Percentiles rank a stretch among this genome's conserved stretches.
Evolutionary conservation across 768 basidiomycete species (phyloP).

Genomic region (Mycena sanguinolenta): DNA sequence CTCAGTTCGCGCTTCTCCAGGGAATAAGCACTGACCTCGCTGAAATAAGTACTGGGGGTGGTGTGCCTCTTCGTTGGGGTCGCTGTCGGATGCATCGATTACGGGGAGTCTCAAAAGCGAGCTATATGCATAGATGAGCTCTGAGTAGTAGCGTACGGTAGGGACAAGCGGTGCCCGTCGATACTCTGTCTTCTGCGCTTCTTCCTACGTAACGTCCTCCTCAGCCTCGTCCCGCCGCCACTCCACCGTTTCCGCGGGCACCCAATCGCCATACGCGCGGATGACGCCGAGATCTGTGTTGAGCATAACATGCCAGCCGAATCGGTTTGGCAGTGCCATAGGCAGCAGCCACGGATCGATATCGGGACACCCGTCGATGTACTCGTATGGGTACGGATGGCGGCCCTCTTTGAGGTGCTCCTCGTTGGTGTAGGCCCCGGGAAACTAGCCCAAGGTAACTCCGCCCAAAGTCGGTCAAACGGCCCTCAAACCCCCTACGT

Average conservation of each 20-base stretch:
- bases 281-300: slow-evolving; percentile 30
- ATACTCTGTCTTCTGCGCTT: slow-evolving; percentile 8
- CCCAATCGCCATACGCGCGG: no score
- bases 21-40: not conserved
- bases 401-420: slow-evolving; percentile 19
- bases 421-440: no score
- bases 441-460: no score
- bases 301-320: slow-evolving; percentile 29
- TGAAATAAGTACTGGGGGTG: not conserved
- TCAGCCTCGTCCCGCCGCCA: slow-evolving; percentile 11
- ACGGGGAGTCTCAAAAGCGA: slow-evolving; percentile 25
- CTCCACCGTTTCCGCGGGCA: slow-evolving; percentile 10
- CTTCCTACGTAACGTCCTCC: not conserved
- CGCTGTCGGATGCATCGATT: slow-evolving; percentile 4
- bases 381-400: slow-evolving; percentile 20
- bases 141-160: slow-evolving; percentile 16
- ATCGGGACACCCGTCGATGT: slow-evolving; percentile 14
- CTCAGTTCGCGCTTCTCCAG: not conserved
- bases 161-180: slow-evolving; percentile 26
- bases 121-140: no score
- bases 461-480: no score
- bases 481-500: no score
- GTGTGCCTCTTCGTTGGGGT: not conserved
- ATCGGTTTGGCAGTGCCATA: slow-evolving; percentile 13
- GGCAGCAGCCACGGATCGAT: slow-evolving; percentile 34